Base-by-base conservation (phyloP, 1,284 basidiomycete genomes). In the Heterobasidion irregulare region DNA sequence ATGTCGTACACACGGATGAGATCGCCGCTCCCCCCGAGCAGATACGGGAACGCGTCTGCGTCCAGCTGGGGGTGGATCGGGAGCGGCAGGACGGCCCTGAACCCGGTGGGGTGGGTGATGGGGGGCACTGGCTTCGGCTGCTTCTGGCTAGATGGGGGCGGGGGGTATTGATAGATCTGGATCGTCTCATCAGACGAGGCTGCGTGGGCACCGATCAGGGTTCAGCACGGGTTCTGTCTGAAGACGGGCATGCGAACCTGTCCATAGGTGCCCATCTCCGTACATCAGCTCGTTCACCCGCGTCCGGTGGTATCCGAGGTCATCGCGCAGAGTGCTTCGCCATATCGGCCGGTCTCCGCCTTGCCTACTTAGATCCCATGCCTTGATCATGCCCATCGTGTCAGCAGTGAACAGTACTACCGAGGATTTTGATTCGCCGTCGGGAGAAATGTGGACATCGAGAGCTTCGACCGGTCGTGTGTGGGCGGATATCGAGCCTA, bases 141-240 rank as follows among this genome's bases (percentile, higher is more conserved):
- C 53, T 74, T 60, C 75, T 18, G 58, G 50, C 47, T 59, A 36
- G 58, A 49, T n/a, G 66, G 56, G 4, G 69, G 60, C 16, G 65
- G 67, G 50, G 76, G 67, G 57, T 61, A 57, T 46, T 70, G 63
- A 15, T 79, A 69, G 38, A 92, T 72, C 54, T 86, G 84, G 0
- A 88, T 84, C 0, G 88, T 89, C 53, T 93, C 89, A 66, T 98
- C 94, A 18, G 88, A 78, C 6, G 94, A 97, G 2, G 86, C 94
- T 94, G 66, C 15, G 33, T 34, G 5, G 35, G 34, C 49, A 16
- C 26, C 34, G 49, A 50, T 33, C 15, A 50, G 9, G 16, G 9
- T 38, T 6, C 16, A 38, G 2, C 49, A 7, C n/a, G 35, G n/a
- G 18, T 33, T 26, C 13, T 26, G 15, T 26, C 26, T 57, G 46